These are phyloP conservation scores for Trichoderma brevicompactum DNA, from an alignment of 2,329 filamentous ascomycete species.

Conservation along the genomic window DNA sequence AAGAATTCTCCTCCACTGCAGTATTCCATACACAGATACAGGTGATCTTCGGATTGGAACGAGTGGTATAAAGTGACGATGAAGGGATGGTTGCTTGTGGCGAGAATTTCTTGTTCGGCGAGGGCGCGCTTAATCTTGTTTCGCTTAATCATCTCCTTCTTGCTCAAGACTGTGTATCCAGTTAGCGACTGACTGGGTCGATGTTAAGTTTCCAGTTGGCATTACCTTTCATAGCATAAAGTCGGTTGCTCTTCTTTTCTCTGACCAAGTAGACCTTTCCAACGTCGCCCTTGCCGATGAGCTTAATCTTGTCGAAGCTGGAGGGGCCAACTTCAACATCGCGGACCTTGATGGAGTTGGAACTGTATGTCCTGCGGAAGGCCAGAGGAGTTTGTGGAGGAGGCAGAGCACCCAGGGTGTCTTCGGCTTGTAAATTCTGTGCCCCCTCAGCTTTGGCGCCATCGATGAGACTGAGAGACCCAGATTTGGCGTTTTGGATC, in stretches of 20 bases:
- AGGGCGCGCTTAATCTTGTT: slow-evolving; percentile 99
- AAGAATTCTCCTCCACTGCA: slow-evolving; percentile 99
- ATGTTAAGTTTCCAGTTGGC: neutral
- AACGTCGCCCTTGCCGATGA: slow-evolving; percentile 98
- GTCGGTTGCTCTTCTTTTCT: slow-evolving; percentile 93
- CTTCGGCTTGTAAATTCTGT: slow-evolving; percentile 51
- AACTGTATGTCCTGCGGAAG: slow-evolving; percentile 95
- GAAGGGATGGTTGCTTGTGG: slow-evolving; percentile 98
- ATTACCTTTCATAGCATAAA: slow-evolving; percentile 98
- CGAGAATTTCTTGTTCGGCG: slow-evolving; percentile 96
- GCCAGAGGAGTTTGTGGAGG: slow-evolving; percentile 70
- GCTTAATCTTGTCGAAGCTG: slow-evolving; percentile 99
- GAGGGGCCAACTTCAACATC: slow-evolving; percentile 94
- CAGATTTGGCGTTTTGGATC: slow-evolving; percentile 53
- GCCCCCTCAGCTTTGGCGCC: slow-evolving; percentile 37
- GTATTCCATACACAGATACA: slow-evolving; percentile 99
- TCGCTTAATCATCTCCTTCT: slow-evolving; percentile 99
- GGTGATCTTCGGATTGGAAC: slow-evolving; percentile 97
- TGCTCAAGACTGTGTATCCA: slow-evolving; percentile 76
- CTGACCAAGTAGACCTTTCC: slow-evolving; percentile 97
- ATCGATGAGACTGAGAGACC: slow-evolving; percentile 46
- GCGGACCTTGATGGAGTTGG: slow-evolving; percentile 97
- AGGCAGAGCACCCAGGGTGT: slow-evolving; percentile 65
- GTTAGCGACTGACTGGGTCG: neutral
- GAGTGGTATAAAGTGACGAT: slow-evolving; percentile 99